phyloP scores from a whole-genome alignment of 176 grass and related monocot species.

The Triticum aestivum region IWGSC_CS_RefSeq_v2.1 NC_057812.1:249209974-249210473 shows the following conservation, averaged over 20 bases:
- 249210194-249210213: neutral
- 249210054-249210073: neutral
- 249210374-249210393: neutral
- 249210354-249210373: neutral
- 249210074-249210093: neutral
- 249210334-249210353: neutral
- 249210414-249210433: neutral
- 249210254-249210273: conserved; percentile 3
- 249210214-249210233: neutral
- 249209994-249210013: neutral
- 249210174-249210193: neutral
- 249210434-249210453: neutral
- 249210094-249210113: neutral
- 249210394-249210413: conserved; percentile 17
- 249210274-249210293: conserved; percentile 2
- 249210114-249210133: neutral
- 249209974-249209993: neutral
- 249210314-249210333: neutral
- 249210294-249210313: neutral
- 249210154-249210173: neutral
- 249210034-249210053: neutral
- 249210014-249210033: neutral
- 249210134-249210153: neutral
- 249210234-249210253: neutral
- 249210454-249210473: neutral